Conservation (phyloP, 2,329 filamentous ascomycete species). For the Immersiporthe knoxdaviesiana region DNA sequence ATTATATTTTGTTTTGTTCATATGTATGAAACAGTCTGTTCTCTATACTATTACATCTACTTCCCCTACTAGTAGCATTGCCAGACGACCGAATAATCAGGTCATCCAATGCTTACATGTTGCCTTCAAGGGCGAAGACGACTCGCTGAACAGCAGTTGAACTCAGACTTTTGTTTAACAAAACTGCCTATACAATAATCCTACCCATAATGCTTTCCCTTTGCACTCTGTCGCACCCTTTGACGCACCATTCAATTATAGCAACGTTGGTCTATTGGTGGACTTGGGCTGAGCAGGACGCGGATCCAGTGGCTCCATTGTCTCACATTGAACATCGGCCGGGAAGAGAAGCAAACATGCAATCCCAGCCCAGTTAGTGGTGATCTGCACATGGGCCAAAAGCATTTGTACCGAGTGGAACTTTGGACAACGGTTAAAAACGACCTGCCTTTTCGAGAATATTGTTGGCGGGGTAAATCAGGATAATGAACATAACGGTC, state of each 20-base stretch:
- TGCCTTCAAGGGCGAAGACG: no score
- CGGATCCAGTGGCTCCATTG: not conserved
- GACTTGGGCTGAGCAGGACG: not conserved
- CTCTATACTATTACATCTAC: no score
- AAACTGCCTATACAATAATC: no score
- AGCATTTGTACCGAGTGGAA: not conserved
- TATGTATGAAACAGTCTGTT: no score
- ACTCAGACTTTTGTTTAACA: no score
- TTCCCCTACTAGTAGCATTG: no score
- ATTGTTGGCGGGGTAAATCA: slow-evolving; percentile 17
- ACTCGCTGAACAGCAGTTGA: no score
- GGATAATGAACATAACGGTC: slow-evolving; percentile 1
- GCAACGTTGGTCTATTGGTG: not conserved
- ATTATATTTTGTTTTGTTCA: no score
- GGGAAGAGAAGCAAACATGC: not conserved
- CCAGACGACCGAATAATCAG: no score
- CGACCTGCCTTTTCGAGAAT: slow-evolving; percentile 21
- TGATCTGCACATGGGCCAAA: slow-evolving; percentile 21
- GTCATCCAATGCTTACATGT: no score
- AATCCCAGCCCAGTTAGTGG: slow-evolving; percentile 11
- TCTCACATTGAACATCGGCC: not conserved
- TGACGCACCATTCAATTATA: not conserved
- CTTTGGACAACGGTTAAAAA: not conserved
- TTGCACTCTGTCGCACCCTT: no score
- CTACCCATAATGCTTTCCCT: not conserved